Evolutionary conservation across 2,329 filamentous ascomycete species (phyloP).

Genomic region (Beauveria sp.): DNA sequence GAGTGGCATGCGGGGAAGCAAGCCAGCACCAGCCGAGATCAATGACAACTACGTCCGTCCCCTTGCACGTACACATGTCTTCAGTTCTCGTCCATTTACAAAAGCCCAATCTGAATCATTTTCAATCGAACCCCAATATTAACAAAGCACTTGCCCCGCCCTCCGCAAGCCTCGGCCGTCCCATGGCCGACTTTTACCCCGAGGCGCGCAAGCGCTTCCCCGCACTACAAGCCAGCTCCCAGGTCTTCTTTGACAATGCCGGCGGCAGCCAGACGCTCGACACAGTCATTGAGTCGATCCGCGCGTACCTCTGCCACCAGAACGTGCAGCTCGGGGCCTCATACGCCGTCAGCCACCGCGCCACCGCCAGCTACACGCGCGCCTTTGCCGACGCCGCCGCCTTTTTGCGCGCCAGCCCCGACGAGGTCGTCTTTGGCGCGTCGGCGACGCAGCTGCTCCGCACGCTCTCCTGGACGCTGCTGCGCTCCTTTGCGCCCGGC

Average conservation of each 20-base stretch:
- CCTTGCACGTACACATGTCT: too few species aligned
- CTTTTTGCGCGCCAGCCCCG: slow-evolving; percentile 59
- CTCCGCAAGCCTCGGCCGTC: not conserved
- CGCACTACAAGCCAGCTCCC: slow-evolving; percentile 50
- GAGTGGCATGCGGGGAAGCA: too few species aligned
- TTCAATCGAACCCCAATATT: too few species aligned
- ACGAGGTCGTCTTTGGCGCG: slow-evolving; percentile 64
- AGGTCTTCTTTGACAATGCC: slow-evolving; percentile 72
- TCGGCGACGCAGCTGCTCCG: slow-evolving; percentile 72
- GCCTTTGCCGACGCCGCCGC: slow-evolving; percentile 59
- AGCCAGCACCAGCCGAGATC: too few species aligned
- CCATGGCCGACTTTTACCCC: slow-evolving; percentile 8
- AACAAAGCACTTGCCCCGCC: too few species aligned
- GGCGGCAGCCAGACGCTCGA: slow-evolving; percentile 66
- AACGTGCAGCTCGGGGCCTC: slow-evolving; percentile 72
- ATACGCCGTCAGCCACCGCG: slow-evolving; percentile 52
- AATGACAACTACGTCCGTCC: too few species aligned
- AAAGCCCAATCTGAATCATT: too few species aligned
- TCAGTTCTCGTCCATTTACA: too few species aligned
- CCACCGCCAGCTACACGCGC: slow-evolving; percentile 50
- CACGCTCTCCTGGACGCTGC: slow-evolving; percentile 54
- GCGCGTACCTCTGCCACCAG: slow-evolving; percentile 55
- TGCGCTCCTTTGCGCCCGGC: slow-evolving; percentile 37
- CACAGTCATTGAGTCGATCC: slow-evolving; percentile 58
- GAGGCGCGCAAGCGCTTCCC: slow-evolving; percentile 43